These are phyloP conservation scores for Fragaria iinumae DNA, from an alignment of 306 rosid genomes.

Conservation along the genomic window DNA sequence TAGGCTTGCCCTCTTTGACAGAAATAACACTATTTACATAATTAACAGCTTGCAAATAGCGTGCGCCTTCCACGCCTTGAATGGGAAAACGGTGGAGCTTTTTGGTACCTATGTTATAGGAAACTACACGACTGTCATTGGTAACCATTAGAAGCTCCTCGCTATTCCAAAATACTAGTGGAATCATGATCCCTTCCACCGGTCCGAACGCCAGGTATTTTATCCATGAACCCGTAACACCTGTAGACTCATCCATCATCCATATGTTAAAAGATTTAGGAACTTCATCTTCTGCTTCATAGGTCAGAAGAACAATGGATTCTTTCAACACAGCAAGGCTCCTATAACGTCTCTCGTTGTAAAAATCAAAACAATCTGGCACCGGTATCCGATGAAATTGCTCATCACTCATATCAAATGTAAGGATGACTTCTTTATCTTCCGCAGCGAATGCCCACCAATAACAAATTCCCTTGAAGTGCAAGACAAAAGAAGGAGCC, in stretches of 20 bases:
- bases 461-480: neutral
- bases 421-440: neutral
- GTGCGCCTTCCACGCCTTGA: too few species aligned
- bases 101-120: neutral
- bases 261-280: neutral
- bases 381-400: neutral
- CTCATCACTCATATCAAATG: neutral
- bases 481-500: neutral
- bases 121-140: neutral
- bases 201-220: neutral
- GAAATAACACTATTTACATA: too few species aligned
- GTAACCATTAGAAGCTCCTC: constrained; percentile 10
- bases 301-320: neutral
- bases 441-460: neutral
- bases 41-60: too few species aligned
- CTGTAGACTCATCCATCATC: neutral
- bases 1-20: too few species aligned
- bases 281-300: neutral
- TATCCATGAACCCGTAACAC: neutral
- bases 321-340: neutral
- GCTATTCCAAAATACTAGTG: neutral
- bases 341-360: too few species aligned
- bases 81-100: neutral
- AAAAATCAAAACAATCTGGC: neutral
- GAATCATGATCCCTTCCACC: neutral